Conservation (phyloP, 768 basidiomycete genomes). For the Boletus edulis region DNA sequence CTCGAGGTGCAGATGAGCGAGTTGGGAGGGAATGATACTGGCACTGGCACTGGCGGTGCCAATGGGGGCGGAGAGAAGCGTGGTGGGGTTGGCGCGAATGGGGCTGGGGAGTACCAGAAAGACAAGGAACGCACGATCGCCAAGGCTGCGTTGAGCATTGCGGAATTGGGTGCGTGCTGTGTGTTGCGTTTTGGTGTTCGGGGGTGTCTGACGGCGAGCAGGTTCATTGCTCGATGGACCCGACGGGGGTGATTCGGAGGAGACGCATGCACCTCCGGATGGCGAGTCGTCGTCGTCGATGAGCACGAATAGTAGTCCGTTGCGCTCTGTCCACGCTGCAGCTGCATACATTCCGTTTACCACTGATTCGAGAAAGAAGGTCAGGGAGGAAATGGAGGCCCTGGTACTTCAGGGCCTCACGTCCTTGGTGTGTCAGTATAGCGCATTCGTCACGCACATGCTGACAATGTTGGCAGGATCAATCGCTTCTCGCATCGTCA, state of each 20-base stretch:
- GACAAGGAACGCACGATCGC: slow-evolving; percentile 86
- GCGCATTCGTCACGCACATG: too few relatives aligned
- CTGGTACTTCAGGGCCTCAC: slow-evolving; percentile 83
- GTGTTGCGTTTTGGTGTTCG: too few relatives aligned
- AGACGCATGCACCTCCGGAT: not conserved
- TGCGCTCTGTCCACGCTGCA: slow-evolving; percentile 74
- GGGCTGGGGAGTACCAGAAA: slow-evolving; percentile 50
- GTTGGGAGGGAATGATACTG: slow-evolving; percentile 29
- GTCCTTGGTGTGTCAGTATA: slow-evolving; percentile 49
- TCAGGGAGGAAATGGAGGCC: slow-evolving; percentile 85
- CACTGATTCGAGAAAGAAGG: slow-evolving; percentile 62
- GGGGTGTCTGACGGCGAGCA: slow-evolving; percentile 21
- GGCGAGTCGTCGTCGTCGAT: slow-evolving; percentile 14
- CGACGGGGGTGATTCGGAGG: slow-evolving; percentile 11
- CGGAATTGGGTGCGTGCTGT: slow-evolving; percentile 76
- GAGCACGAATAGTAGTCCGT: slow-evolving; percentile 41
- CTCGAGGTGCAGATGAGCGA: slow-evolving; percentile 85
- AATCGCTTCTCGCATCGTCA: slow-evolving; percentile 86
- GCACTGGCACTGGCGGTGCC: too few relatives aligned
- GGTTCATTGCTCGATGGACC: slow-evolving; percentile 52
- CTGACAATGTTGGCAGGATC: slow-evolving; percentile 56
- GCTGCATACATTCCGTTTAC: slow-evolving; percentile 69
- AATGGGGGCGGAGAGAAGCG: too few relatives aligned
- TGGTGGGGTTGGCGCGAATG: too few relatives aligned
- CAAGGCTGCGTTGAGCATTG: slow-evolving; percentile 92